Conservation (phyloP, 495 filamentous ascomycete species). For the Penicillium chermesinum region DNA sequence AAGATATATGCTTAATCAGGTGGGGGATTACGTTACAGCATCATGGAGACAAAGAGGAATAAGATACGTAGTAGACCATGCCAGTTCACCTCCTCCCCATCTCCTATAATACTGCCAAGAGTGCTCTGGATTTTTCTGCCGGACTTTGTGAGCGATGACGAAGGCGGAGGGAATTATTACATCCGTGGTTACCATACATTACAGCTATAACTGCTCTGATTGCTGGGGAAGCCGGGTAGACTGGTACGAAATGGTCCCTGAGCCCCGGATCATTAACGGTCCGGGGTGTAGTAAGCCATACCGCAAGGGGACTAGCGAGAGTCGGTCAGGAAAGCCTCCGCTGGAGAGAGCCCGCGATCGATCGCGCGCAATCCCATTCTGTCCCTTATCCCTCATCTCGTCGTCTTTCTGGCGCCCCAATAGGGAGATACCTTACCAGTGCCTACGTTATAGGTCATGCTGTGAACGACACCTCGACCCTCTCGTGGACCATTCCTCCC, state of each 20-base stretch:
- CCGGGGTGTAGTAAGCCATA: conserved; percentile 8
- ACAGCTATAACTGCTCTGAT: background rate
- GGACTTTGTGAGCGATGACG: conserved; percentile 23
- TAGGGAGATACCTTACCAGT: background rate
- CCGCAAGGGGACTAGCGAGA: conserved; percentile 27
- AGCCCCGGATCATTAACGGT: conserved; percentile 7
- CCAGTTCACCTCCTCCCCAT: background rate
- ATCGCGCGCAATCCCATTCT: conserved; percentile 40
- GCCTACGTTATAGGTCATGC: conserved; percentile 18
- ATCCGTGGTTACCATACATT: conserved; percentile 4
- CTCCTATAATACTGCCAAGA: background rate
- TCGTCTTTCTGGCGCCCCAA: conserved; percentile 2
- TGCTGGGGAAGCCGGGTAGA: background rate
- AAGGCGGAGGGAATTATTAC: conserved; percentile 21
- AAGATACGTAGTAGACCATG: too few species aligned
- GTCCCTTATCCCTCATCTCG: conserved; percentile 7
- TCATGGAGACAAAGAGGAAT: too few species aligned
- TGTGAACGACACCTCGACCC: conserved; percentile 20
- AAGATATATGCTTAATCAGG: too few species aligned
- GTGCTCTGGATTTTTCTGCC: conserved; percentile 25
- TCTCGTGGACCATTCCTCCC: conserved; percentile 7
- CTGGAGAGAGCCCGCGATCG: conserved; percentile 40
- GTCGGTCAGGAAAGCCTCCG: conserved; percentile 36
- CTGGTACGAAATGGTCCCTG: conserved; percentile 1
- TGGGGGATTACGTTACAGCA: too few species aligned